Evolutionary conservation across 116 monocot species (phyloP), one percentile per base, ranked within the genome.

Genomic region (Phalaenopsis hybrid): DNA sequence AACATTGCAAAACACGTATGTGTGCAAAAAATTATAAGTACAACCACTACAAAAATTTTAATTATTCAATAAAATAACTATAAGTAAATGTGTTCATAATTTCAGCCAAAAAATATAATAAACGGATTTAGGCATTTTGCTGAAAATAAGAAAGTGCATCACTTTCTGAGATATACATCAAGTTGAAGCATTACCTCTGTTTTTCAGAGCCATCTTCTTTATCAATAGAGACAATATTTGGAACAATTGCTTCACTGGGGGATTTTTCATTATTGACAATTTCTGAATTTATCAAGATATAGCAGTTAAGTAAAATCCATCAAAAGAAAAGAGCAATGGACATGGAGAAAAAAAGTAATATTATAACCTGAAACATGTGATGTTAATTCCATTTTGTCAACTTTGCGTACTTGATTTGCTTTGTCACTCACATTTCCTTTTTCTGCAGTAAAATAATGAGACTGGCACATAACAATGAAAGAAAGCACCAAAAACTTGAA

Each of bases 131-230:
- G 6, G 72, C 41, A 15, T 34, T 72, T 63, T 70, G 11, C 21
- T 72, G 11, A 72, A 25, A 13, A 41, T 13, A 72, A 41, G 59
- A 51, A 21, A 74, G 44, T 82, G 78, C 74, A 72, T 72, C 72
- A 72, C 41, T 13, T 34, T 15, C 25, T 67, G 25, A 72, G 72
- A 52, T 37, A 76, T 37, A 41, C 16, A 59, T 10, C 9, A 75
- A 57, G 61, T 46, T 59, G 63, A 81, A 41, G 79, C 45, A 75
- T 82, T 88, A 97, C 97, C 94, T 93, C 77, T 97, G 97, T 70
- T 92, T 97, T 83, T 89, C 94, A 81, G 97, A 97, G 48, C 88
- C 90, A 41, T 86, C 81, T 41, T 21, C 50, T 85, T 86, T 84
- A 76, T 83, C 87, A 44, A 58, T 74, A 21, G 77, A 50, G 63